Evolutionary conservation across 352 stramenopile genomes (phyloP), one percentile per base, ranked within the genome.

Genomic region (Phytopythium litorale): DNA sequence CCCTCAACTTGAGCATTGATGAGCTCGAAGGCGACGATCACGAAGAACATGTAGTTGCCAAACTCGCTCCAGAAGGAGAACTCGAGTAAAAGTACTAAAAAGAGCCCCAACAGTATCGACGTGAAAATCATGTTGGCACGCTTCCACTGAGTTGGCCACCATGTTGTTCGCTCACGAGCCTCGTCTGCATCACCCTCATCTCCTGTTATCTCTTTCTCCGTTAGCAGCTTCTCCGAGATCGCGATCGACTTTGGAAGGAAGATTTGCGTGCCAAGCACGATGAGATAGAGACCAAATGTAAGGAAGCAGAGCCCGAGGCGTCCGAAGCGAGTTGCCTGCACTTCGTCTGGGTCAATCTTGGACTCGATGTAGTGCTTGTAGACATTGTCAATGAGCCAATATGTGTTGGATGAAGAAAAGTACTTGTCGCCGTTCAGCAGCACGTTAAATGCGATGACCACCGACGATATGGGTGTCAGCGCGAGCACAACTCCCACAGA

Each of bases 11-110:
- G 67, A 12, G 78, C 79, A 49, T 91, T 94, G 16, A 99, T 59
- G 16, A 98, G 68, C 61, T 98, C 96, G 54, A 97, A 89, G 11
- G 86, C 76, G 54, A 99, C 79, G 52, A 99, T 98, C 11, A 98
- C 91, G 65, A 97, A 97, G 78, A 97, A 99, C 67, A 99, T 97
- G 72, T 98, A 98, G 54, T 84, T 74, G 16, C 94, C 94, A 66
- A 98, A 99, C 12, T 88, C 79, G 46, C 78, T 81, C 96, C 96
- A 99, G 64, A 98, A 98, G 18, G 92, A 98, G 52, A 98, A 97
- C 71, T 99, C 97, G 18, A 98, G 76, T 71, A 99, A 88, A 8
- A 98, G 68, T 9, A 97, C 88, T 42, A 98, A 81, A 33, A 99
- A 97, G 7, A 99, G 72, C 7, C 84, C 89, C 18, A 98, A 83